Base-by-base conservation (phyloP, 768 basidiomycete species). In the Lentinus brumalis region DNA sequence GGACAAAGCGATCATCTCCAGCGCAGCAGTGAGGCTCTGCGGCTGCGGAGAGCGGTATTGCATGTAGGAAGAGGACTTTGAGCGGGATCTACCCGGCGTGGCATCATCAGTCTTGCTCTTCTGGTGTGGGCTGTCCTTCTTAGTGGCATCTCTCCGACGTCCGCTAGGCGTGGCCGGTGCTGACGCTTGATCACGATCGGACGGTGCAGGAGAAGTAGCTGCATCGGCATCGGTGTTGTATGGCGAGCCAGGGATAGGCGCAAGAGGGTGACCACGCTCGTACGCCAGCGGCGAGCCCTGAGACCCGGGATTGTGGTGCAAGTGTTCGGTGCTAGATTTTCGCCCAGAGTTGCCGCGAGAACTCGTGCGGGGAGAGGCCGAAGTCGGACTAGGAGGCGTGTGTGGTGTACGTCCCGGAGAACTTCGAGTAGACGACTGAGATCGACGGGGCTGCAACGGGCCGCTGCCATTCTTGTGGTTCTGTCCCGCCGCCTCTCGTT, bases 1-100 rank as follows among this genome's bases (percentile, higher is more conserved):
- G 21, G 64, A 66, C 32, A 71, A 75, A 4, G 78, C 76, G 45
- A 92, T 74, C 74, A 86, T 82, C 72, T 92, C 87, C 38, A 88
- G 75, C 15, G 88, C 89, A 57, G 89, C 89, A 65, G 81, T 83
- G 49, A 92, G 77, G 63, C 88, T 90, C 74, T 91, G 89, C 0
- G 87, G 86, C 55, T 77, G 80, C 47, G 83, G 82, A 16, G 85
- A 75, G 55, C 79, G 80, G 71, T 82, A 77, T 15, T 85, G 77
- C 32, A 85, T 73, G 67, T 83, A 81, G 14, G 85, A 78, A n/a
- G 84, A 81, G 47, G 83, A 81, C 68, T 84, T 87, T 26, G 81
- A 74, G 42, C 83, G 81, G n/a, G 81, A 76, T 11, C 70, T 63
- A 18, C 41, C 54, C 2, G 66, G 44, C 10, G 52, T 59, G 2